Base-by-base conservation (phyloP, 176 grass and related monocot genomes). In the Cocos nucifera region DNA sequence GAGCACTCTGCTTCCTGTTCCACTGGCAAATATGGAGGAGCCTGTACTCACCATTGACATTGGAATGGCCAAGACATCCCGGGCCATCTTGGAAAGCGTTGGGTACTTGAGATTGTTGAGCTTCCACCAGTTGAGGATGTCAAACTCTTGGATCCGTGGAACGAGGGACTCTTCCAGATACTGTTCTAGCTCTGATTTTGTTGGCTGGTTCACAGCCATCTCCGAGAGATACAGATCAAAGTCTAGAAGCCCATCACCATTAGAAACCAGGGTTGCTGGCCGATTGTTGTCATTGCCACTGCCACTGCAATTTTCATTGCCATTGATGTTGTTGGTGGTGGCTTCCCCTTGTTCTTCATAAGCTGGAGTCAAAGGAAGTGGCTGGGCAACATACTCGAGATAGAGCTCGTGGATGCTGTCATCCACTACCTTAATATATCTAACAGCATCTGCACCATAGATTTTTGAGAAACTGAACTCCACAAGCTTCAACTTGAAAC, bases 381-480 rank as follows among this genome's bases (percentile, higher is more conserved):
- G 84, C 17, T 88, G 89, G n/a, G 75, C 72, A 50, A 50, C 57
- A 67, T 89, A 95, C n/a, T 95, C 85, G 63, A 61, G 74, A 15
- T 95, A 95, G 16, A 95, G 78, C 61, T 95, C 89, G 53, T 75
- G 78, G 30, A 89, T 27, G 68, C 74, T 75, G 29, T 89, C 89
- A 67, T 73, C 75, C 26, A 89, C 85, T 61, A 82, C 78, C 72
- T 89, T 89, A 23, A 85, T 59, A 82, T 95, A 82, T 63, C 77
- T 85, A 6, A 51, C 35, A 28, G 85, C 78, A 63, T 89, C 89
- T 26, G 55, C 65, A 17, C 89, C 78, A 51, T 95, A 88, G 55
- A 95, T 95, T 73, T 95, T 95, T n/a, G 85, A 82, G 65, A 85
- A 89, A 65, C 89, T 95, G 49, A 89, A 95, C 32, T 95, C 89